A percentile compares a stretch with the other conserved stretches of the same genome.
These are phyloP conservation scores for Wickerhamomyces bisporus DNA, from an alignment of 805 yeast genomes.

Conservation along the genomic window DNA sequence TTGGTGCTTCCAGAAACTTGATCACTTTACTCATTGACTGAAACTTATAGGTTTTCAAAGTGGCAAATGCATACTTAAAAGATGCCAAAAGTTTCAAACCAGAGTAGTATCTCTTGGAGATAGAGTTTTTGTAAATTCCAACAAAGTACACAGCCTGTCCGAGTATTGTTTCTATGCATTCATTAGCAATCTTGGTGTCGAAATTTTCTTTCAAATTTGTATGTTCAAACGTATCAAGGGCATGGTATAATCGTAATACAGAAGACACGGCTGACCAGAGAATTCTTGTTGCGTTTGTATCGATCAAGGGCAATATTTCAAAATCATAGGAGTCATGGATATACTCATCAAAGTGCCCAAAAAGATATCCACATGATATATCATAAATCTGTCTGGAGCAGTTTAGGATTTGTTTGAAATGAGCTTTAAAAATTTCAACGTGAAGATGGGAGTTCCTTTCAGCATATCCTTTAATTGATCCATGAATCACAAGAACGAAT, in stretches of 20 bases:
- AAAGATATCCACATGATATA: slow-evolving; percentile 7
- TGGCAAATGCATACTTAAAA: neutral
- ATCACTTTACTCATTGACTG: slow-evolving; percentile 13
- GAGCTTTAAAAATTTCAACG: slow-evolving; percentile 7
- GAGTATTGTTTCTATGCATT: neutral
- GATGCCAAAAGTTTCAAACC: neutral
- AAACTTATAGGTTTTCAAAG: neutral
- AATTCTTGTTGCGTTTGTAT: slow-evolving; percentile 5
- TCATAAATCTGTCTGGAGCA: slow-evolving; percentile 6
- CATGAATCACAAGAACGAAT: slow-evolving; percentile 3
- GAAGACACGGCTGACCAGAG: neutral
- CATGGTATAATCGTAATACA: neutral
- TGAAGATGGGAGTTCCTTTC: slow-evolving; percentile 13
- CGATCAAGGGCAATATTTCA: slow-evolving; percentile 12
- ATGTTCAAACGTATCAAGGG: neutral
- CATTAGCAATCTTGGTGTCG: neutral
- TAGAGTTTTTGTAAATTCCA: neutral
- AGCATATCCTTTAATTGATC: slow-evolving; percentile 7
- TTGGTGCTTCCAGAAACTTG: slow-evolving; percentile 11
- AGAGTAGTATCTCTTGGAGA: neutral
- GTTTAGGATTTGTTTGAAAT: slow-evolving; percentile 1
- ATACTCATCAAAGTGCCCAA: slow-evolving; percentile 7
- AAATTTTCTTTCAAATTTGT: neutral
- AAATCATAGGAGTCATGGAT: slow-evolving; percentile 6
- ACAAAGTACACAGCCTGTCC: neutral